Evolutionary conservation across 306 rosid species (phyloP).

Genomic region (Casuarina glauca): DNA sequence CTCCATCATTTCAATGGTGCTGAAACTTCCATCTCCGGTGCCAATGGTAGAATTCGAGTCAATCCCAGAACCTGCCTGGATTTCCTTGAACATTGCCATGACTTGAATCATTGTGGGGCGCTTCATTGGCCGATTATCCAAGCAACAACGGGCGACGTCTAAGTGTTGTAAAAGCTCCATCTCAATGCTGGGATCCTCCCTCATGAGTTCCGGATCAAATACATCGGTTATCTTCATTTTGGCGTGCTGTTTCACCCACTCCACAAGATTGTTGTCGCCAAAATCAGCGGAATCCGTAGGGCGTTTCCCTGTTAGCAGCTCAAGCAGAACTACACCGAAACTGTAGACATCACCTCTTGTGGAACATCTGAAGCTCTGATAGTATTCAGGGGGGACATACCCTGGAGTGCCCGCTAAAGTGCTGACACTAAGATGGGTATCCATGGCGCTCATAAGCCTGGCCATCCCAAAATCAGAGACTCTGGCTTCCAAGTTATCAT

Average conservation of each 20-base stretch:
- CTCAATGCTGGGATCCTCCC: slow-evolving; percentile 77
- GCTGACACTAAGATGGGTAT: slow-evolving; percentile 96
- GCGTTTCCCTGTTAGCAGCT: slow-evolving; percentile 81
- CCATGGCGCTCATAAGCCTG: slow-evolving; percentile 92
- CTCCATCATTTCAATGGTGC: slow-evolving; percentile 64
- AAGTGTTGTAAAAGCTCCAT: slow-evolving; percentile 85
- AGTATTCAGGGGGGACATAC: slow-evolving; percentile 96
- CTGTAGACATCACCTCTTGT: slow-evolving; percentile 92
- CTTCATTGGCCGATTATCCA: slow-evolving; percentile 76
- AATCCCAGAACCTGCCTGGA: slow-evolving; percentile 87
- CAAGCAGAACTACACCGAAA: slow-evolving; percentile 87
- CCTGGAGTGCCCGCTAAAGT: slow-evolving; percentile 97
- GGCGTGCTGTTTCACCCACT: slow-evolving; percentile 97
- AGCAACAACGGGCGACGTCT: slow-evolving; percentile 79
- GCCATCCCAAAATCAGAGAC: slow-evolving; percentile 99
- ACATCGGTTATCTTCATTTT: slow-evolving; percentile 72
- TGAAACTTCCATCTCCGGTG: slow-evolving; percentile 57
- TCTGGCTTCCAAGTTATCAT: slow-evolving; percentile 85
- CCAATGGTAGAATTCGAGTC: slow-evolving; percentile 83
- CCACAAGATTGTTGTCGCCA: slow-evolving; percentile 97
- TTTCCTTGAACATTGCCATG: slow-evolving; percentile 88
- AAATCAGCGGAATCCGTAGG: slow-evolving; percentile 92
- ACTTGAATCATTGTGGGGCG: slow-evolving; percentile 95
- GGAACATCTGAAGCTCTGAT: slow-evolving; percentile 93
- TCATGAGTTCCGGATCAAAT: slow-evolving; percentile 79